Percentiles rank a stretch among this genome's conserved stretches.
phyloP scores from a whole-genome alignment of 2,329 filamentous ascomycete species.

The Alternaria atra region DNA sequence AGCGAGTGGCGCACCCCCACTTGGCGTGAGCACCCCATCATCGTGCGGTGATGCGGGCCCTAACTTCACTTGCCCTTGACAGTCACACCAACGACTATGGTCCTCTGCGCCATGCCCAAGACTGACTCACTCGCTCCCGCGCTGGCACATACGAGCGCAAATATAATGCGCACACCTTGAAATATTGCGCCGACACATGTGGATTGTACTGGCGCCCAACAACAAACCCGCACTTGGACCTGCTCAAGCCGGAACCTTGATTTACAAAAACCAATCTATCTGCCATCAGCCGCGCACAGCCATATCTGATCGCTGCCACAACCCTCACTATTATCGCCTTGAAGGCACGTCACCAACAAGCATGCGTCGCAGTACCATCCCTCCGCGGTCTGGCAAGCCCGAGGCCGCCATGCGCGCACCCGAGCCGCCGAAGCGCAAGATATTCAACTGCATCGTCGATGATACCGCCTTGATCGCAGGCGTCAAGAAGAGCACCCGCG shows the following conservation, averaged over 20 bases:
- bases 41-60: conserved; percentile 19
- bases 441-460: conserved; percentile 65
- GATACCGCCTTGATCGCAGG: conserved; percentile 61
- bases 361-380: conserved; percentile 47
- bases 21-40: conserved; percentile 28
- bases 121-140: conserved; percentile 30
- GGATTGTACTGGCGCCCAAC: conserved; percentile 39
- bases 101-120: conserved; percentile 31
- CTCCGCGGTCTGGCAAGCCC: conserved; percentile 39
- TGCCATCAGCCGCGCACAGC: conserved; percentile 11
- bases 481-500: conserved; percentile 61
- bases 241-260: conserved; percentile 20
- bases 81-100: conserved; percentile 22
- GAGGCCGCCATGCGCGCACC: conserved; percentile 36
- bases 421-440: conserved; percentile 53
- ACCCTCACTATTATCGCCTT: conserved; percentile 14
- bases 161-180: conserved; percentile 42
- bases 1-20: conserved; percentile 17
- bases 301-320: conserved; percentile 12
- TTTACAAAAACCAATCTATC: conserved; percentile 14
- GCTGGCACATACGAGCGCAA: conserved; percentile 34
- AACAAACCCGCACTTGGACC: conserved; percentile 29
- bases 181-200: conserved; percentile 21
- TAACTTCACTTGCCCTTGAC: conserved; percentile 25
- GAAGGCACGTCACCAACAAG: conserved; percentile 19